phyloP scores from a whole-genome alignment of 2,329 filamentous ascomycete genomes.

The Fusarium falciforme region DNA sequence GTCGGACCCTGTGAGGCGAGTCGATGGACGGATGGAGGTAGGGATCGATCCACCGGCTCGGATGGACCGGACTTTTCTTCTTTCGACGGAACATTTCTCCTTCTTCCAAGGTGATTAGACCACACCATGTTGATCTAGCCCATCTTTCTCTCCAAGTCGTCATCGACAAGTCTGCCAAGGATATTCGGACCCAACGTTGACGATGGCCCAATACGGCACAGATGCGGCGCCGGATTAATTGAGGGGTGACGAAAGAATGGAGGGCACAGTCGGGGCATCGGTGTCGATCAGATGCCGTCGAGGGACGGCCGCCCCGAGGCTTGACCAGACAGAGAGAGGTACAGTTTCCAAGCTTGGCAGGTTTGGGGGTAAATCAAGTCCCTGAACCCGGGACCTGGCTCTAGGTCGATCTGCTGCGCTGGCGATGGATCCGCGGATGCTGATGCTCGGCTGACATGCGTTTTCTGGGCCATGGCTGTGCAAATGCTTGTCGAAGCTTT shows the following conservation, averaged over 20 bases:
- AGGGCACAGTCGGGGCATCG: constrained; percentile 16
- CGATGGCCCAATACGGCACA: constrained; percentile 18
- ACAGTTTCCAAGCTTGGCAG: constrained; percentile 33
- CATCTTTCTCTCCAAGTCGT: constrained; percentile 20
- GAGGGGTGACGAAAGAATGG: constrained; percentile 3
- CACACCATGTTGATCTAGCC: background rate
- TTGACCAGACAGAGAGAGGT: constrained; percentile 33
- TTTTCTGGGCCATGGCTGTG: constrained; percentile 25
- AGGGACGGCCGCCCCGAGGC: background rate
- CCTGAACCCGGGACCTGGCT: constrained; percentile 32
- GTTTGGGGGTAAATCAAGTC: constrained; percentile 34
- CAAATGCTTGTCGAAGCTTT: constrained; percentile 2
- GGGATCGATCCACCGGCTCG: constrained; percentile 33
- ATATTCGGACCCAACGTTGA: background rate
- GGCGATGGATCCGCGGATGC: constrained; percentile 1
- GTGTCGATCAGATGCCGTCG: constrained; percentile 24
- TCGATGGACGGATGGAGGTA: background rate
- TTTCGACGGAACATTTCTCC: background rate
- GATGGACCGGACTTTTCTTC: constrained; percentile 27
- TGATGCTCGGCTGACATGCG: constrained; percentile 36
- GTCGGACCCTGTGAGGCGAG: constrained; percentile 13
- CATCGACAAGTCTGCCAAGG: constrained; percentile 20
- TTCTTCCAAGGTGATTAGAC: background rate
- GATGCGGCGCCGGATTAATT: constrained; percentile 24
- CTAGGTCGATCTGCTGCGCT: constrained; percentile 32